These are phyloP conservation scores for Aspergillus proliferans DNA, from an alignment of 2,329 filamentous ascomycete species.

Conservation along the genomic window DNA sequence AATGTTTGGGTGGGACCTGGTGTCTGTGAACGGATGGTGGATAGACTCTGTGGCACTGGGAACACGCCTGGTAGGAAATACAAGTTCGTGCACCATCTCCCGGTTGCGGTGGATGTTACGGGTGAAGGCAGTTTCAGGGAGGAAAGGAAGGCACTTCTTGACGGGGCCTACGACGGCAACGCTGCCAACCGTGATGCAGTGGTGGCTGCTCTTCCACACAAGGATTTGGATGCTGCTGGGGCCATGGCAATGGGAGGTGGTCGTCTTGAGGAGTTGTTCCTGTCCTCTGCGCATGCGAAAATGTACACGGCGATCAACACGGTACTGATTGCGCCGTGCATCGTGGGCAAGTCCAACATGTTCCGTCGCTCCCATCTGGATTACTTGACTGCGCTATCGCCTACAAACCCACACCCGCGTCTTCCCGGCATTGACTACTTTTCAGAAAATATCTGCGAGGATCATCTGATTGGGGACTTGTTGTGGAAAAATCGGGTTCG, in stretches of 20 bases:
- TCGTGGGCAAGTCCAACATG: constrained; percentile 97
- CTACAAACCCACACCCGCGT: constrained; percentile 38
- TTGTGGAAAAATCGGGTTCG: constrained; percentile 60
- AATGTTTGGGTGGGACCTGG: constrained; percentile 86
- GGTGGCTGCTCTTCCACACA: constrained; percentile 7
- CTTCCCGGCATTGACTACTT: constrained; percentile 81
- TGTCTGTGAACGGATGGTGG: constrained; percentile 81
- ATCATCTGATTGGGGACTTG: constrained; percentile 88
- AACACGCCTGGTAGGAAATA: constrained; percentile 47
- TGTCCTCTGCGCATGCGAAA: constrained; percentile 89
- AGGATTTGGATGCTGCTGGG: constrained; percentile 5
- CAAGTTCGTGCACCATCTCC: constrained; percentile 94
- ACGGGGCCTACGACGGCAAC: constrained; percentile 11
- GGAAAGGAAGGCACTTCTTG: constrained; percentile 22
- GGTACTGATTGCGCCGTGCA: constrained; percentile 81
- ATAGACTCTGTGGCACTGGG: constrained; percentile 67
- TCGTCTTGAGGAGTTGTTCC: constrained; percentile 86
- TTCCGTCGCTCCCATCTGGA: constrained; percentile 89
- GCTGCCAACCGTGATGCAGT: constrained; percentile 1
- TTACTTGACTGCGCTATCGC: constrained; percentile 55
- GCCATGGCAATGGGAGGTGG: constrained; percentile 57
- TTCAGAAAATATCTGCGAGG: constrained; percentile 93
- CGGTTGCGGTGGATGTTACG: constrained; percentile 72
- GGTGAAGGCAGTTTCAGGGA: constrained; percentile 18
- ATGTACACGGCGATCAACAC: constrained; percentile 98